Conservation (phyloP, 768 basidiomycete species). For the Auricularia sp. region DNA sequence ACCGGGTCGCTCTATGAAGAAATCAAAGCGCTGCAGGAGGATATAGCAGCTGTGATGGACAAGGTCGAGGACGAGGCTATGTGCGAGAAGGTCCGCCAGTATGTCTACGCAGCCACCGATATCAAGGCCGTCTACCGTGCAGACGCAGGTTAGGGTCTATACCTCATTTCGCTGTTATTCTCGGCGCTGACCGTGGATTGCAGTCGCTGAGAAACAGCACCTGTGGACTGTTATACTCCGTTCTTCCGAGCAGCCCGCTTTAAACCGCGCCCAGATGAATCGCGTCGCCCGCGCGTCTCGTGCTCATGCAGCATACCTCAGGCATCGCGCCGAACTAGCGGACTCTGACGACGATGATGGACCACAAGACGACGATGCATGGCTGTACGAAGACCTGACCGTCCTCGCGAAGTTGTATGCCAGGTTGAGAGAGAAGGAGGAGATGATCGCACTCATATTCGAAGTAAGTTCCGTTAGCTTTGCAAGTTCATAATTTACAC, state of each 20-base stretch:
- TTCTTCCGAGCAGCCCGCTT: slow-evolving; percentile 59
- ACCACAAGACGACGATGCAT: slow-evolving; percentile 88
- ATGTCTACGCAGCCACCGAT: slow-evolving; percentile 78
- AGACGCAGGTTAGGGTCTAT: slow-evolving; percentile 60
- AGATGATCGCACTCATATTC: slow-evolving; percentile 86
- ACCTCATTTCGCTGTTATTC: neutral
- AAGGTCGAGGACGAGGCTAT: slow-evolving; percentile 84
- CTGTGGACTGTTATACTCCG: slow-evolving; percentile 73
- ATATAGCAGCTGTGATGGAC: slow-evolving; percentile 76
- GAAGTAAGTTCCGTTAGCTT: slow-evolving; percentile 45
- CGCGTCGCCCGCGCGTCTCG: slow-evolving; percentile 67
- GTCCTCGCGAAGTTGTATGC: slow-evolving; percentile 72
- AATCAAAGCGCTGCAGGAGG: slow-evolving; percentile 70
- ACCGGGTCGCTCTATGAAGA: slow-evolving; percentile 87
- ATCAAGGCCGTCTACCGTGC: slow-evolving; percentile 73
- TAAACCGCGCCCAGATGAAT: slow-evolving; percentile 71
- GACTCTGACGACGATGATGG: slow-evolving; percentile 94
- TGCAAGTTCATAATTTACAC: neutral
- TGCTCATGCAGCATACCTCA: slow-evolving; percentile 69
- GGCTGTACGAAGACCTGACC: slow-evolving; percentile 88
- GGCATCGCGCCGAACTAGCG: slow-evolving; percentile 42
- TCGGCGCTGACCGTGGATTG: neutral
- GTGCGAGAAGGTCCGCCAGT: slow-evolving; percentile 79
- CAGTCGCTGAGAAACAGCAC: slow-evolving; percentile 61
- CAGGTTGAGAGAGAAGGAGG: slow-evolving; percentile 76